Evolutionary conservation across 2,329 filamentous ascomycete species (phyloP), one percentile per base, ranked within the genome.

Genomic region (Alternaria conjuncta): DNA sequence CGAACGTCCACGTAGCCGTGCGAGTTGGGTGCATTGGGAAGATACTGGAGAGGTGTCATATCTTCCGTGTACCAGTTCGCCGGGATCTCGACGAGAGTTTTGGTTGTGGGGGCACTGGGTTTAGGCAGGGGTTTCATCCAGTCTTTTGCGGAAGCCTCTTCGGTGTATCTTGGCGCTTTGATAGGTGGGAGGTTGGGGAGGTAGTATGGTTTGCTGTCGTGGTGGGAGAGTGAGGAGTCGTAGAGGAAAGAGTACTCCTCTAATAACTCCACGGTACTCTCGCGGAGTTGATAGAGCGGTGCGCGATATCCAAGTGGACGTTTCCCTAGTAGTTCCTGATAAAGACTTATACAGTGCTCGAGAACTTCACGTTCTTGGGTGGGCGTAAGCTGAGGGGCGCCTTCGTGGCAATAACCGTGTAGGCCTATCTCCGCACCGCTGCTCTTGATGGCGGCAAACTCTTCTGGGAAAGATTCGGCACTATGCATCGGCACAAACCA

Each of bases 401-500:
- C 80, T 75, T 86, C 84, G 64, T 86, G 84, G n/a, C 79, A 79
- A 66, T 85, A 85, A 11, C 83, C 83, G 66, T 85, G 83, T 1
- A 85, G 72, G 0, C 81, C 86, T 49, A 88, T 84, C 67, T 88
- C 86, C 6, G 82, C 82, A 7, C 87, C 86, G 30, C 83, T 84
- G 5, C 84, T 80, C 3, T 87, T 75, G 21, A 89, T 85, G 49
- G 80, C 78, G 55, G 79, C 75, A 3, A 85, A 84, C 59, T 87
- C 81, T 3, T 78, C 73, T 0, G 86, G 86, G 64, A 89, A 89
- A 10, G 83, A 87, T 66, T 89, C 87, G 55, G 86, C 81, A 0
- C 83, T 86, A 75, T 89, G 87, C 50, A 87, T 86, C 0, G 87
- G 87, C 11, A 89, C 83, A 69, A 87, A 88, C 87, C 86, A 89